phyloP scores from a whole-genome alignment of 352 stramenopile species.

The Blastocystis sp. region DNA sequence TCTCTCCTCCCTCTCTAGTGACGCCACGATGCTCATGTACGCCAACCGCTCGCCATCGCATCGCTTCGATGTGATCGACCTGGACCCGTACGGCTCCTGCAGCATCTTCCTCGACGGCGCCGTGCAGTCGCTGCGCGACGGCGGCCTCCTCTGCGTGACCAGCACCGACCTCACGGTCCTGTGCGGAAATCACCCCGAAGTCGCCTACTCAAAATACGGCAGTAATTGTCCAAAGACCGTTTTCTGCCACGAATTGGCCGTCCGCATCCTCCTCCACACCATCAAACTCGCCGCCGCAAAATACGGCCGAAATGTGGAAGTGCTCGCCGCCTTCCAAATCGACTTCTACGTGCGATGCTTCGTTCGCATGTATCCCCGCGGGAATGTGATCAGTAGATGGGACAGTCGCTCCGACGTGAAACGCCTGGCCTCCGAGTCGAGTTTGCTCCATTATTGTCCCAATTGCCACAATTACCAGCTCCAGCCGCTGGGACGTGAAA shows the following conservation, averaged over 20 bases:
- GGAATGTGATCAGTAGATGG: background rate
- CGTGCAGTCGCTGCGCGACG: constrained; percentile 82
- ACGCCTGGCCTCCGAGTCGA: constrained; percentile 65
- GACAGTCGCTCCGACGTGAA: constrained; percentile 38
- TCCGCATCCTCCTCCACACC: constrained; percentile 82
- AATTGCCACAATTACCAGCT: constrained; percentile 92
- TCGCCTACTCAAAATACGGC: constrained; percentile 72
- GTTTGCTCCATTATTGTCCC: constrained; percentile 77
- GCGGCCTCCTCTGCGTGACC: constrained; percentile 93
- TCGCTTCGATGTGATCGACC: constrained; percentile 96
- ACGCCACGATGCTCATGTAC: constrained; percentile 63
- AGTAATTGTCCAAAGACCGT: constrained; percentile 68
- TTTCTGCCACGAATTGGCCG: constrained; percentile 77
- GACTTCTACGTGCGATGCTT: constrained; percentile 99
- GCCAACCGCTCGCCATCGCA: constrained; percentile 65
- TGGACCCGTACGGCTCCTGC: constrained; percentile 95
- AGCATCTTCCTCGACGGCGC: constrained; percentile 93
- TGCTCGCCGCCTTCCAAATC: constrained; percentile 90
- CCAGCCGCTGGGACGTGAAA: constrained; percentile 71
- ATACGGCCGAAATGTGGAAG: constrained; percentile 89
- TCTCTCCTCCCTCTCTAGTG: background rate
- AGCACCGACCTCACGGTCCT: constrained; percentile 92
- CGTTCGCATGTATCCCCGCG: constrained; percentile 85
- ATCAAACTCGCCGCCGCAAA: constrained; percentile 83
- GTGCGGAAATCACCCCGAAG: constrained; percentile 60